phyloP scores from a whole-genome alignment of 176 grass and related monocot genomes.

The Eragrostis nindensis region DNA sequence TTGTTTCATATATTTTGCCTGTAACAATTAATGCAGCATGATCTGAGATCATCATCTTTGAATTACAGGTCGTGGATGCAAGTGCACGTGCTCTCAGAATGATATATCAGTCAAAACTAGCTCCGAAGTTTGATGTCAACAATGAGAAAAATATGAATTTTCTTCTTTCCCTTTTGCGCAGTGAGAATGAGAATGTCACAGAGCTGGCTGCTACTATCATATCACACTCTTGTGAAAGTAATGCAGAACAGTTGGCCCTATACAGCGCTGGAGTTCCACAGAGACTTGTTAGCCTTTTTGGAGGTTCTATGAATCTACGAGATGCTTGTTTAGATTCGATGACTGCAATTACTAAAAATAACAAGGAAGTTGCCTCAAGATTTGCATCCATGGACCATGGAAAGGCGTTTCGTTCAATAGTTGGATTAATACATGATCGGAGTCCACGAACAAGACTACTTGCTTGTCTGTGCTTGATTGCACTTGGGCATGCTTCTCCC shows the following conservation, averaged over 20 bases:
- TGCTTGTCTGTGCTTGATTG: conserved; percentile 89
- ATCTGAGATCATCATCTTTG: conserved; percentile 31
- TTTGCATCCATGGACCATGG: conserved; percentile 79
- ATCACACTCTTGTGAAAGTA: conserved; percentile 78
- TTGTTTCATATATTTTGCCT: conserved; percentile 28
- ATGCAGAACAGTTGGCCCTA: conserved; percentile 75
- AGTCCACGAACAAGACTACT: conserved; percentile 86
- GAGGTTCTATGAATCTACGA: conserved; percentile 79
- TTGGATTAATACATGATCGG: conserved; percentile 78
- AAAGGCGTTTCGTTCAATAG: conserved; percentile 73
- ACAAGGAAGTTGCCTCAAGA: conserved; percentile 71
- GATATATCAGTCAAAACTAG: conserved; percentile 92
- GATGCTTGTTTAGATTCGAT: conserved; percentile 88
- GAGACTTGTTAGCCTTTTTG: conserved; percentile 80
- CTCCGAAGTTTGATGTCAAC: conserved; percentile 83
- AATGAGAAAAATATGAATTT: conserved; percentile 86
- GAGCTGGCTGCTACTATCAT: conserved; percentile 92
- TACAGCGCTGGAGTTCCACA: conserved; percentile 76
- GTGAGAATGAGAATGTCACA: conserved; percentile 89
- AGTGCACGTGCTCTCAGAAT: conserved; percentile 96
- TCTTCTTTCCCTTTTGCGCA: conserved; percentile 88
- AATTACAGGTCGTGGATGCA: conserved; percentile 87
- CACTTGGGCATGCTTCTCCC: conserved; percentile 69
- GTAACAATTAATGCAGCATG: conserved; percentile 11
- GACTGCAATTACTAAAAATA: conserved; percentile 80